Evolutionary conservation across 2,329 filamentous ascomycete species (phyloP).

Genomic region (Elsinoe arachidis): DNA sequence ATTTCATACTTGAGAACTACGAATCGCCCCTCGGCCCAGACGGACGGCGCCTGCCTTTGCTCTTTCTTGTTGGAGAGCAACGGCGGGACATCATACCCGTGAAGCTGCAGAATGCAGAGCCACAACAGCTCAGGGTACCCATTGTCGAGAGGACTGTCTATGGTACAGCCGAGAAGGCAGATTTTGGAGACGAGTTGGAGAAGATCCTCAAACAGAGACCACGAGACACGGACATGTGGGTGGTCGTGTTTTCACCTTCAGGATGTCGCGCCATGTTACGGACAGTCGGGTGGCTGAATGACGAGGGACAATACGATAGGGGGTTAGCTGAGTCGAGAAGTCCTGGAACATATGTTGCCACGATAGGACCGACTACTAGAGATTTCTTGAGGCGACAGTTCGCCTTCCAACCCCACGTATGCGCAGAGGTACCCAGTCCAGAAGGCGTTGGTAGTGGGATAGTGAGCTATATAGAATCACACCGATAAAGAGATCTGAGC

Average conservation of each 20-base stretch:
- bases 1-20: conserved; percentile 74
- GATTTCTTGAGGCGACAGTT: conserved; percentile 61
- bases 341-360: conserved; percentile 56
- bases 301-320: conserved; percentile 28
- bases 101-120: conserved; percentile 53
- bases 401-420: conserved; percentile 65
- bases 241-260: conserved; percentile 61
- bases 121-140: conserved; percentile 44
- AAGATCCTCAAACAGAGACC: conserved; percentile 11
- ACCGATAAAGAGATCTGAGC: background rate
- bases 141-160: conserved; percentile 82
- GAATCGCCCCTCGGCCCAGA: conserved; percentile 30
- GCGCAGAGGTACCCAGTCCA: conserved; percentile 71
- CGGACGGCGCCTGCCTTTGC: conserved; percentile 50
- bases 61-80: conserved; percentile 88
- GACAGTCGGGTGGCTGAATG: conserved; percentile 40
- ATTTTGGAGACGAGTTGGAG: conserved; percentile 62
- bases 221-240: conserved; percentile 47
- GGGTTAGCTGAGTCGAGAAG: conserved; percentile 19
- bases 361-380: conserved; percentile 88
- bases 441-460: conserved; percentile 69
- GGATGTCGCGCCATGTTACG: conserved; percentile 54
- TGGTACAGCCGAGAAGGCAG: conserved; percentile 71
- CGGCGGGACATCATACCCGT: conserved; percentile 83
- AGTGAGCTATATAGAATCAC: conserved; percentile 16